A percentile compares a stretch with the other conserved stretches of the same genome.
Evolutionary conservation across 371 early-diverging fungal species (phyloP).

Genomic region (Synchytrium microbalum): DNA sequence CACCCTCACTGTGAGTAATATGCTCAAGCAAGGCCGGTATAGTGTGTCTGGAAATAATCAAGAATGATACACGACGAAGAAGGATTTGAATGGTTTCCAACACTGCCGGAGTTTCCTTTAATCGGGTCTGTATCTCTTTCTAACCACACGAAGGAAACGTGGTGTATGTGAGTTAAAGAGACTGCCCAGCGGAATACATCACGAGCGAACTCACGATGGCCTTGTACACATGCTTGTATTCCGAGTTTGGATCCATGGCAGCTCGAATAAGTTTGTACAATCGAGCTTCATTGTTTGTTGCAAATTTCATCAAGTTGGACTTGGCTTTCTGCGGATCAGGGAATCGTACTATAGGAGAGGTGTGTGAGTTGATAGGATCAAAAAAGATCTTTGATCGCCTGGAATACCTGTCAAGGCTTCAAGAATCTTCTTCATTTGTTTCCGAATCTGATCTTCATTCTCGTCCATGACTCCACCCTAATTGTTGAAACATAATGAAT

Average conservation of each 20-base stretch:
- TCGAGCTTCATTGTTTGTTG: slow-evolving; percentile 41
- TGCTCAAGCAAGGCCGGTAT: not conserved
- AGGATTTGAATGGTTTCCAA: not conserved
- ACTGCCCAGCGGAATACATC: too few species aligned
- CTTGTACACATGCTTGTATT: slow-evolving; percentile 51
- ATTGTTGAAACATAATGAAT: too few species aligned
- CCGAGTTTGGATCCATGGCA: slow-evolving; percentile 46
- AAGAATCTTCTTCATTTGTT: not conserved
- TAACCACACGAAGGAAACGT: too few species aligned
- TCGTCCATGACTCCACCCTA: slow-evolving; percentile 38
- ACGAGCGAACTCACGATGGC: slow-evolving; percentile 33
- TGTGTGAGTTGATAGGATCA: not conserved
- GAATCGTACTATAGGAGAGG: slow-evolving; percentile 28
- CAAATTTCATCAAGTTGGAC: slow-evolving; percentile 41
- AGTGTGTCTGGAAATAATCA: not conserved
- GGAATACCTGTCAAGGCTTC: not conserved
- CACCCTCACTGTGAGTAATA: not conserved
- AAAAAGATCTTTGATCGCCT: not conserved
- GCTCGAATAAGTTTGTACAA: slow-evolving; percentile 43
- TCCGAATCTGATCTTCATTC: slow-evolving; percentile 8
- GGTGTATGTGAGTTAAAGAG: too few species aligned
- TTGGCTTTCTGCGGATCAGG: slow-evolving; percentile 51
- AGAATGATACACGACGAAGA: not conserved
- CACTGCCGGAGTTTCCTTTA: not conserved
- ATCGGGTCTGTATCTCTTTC: not conserved